A percentile compares a stretch with the other conserved stretches of the same genome.
Evolutionary conservation across 352 stramenopile genomes (phyloP).

Genomic region (Phytophthora pini): DNA sequence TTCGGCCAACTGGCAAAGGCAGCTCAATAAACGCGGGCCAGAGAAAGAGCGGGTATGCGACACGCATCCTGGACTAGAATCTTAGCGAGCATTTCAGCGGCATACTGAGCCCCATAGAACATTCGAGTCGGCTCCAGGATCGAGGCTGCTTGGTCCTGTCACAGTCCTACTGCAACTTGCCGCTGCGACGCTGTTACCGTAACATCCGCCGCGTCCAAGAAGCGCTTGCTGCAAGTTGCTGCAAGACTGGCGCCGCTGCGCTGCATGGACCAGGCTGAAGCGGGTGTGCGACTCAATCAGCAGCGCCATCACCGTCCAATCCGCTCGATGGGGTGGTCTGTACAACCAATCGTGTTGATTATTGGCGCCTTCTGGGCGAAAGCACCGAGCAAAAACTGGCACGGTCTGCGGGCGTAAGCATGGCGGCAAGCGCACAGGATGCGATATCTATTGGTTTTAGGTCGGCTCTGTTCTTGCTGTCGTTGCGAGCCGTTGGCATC

Average conservation of each 20-base stretch:
- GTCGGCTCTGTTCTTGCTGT: neutral
- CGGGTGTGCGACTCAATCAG: neutral
- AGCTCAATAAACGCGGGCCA: conserved; percentile 11
- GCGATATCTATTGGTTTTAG: neutral
- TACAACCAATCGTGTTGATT: conserved; percentile 18
- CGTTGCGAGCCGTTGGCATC: neutral
- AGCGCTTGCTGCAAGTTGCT: neutral
- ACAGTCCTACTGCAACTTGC: neutral
- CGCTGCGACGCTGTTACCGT: neutral
- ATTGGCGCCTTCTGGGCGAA: neutral
- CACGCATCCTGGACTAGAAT: conserved; percentile 19
- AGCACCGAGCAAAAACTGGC: conserved; percentile 19
- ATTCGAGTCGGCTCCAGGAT: conserved; percentile 1
- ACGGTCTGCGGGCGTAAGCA: neutral
- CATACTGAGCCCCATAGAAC: conserved; percentile 9
- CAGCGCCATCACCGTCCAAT: conserved; percentile 13
- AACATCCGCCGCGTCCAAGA: neutral
- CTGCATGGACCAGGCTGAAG: conserved; percentile 20
- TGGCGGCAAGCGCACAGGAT: conserved; percentile 9
- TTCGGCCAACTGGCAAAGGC: conserved; percentile 1
- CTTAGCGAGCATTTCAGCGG: neutral
- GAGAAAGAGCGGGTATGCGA: conserved; percentile 15
- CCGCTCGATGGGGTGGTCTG: conserved; percentile 11
- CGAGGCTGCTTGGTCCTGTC: neutral
- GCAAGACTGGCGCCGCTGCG: neutral